Base-by-base conservation (phyloP, 805 yeast genomes). In the Wickerhamiella azymoides region DNA sequence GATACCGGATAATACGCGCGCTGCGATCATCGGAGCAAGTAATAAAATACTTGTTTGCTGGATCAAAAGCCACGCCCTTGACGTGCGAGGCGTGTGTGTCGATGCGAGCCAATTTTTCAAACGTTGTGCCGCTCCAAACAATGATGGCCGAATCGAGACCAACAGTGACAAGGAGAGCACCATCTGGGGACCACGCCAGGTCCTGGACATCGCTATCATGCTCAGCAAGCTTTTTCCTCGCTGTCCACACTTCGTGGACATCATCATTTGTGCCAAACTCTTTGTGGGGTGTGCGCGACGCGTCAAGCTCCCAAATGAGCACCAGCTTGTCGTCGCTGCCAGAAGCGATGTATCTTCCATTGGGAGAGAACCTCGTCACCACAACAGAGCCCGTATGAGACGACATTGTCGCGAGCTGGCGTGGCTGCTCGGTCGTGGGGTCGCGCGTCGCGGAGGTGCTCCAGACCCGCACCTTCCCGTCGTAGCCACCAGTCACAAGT, bases 181-280 rank as follows among this genome's bases (percentile, higher is more conserved):
- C 82, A 59, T 89, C 97, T 0, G 97, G 96, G 1, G 95, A 83
- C 97, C 98, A 92, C 37, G 96, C 93, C 53, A 92, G 79, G 62
- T 92, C 98, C 61, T 92, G 98, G 43, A 92, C 84, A 66, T 92
- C 99, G 59, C 89, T 92, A 52, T 92, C 97, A 62, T 92, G 99
- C 1, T 96, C 98, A 16, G 85, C 96, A 13, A 86, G 71, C 56
- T 97, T 73, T 56, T 84, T 84, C 16, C 95, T 67, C 1, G 89
- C 96, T 1, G 89, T 79, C 98, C 98, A 89, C 55, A 84, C 94
- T 62, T 89, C 98, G 54, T 86, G 95, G 41, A 75, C 80, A 45
- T 77, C 72, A 17, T 62, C 63, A 39, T 52, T 52, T 27, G 75
- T 72, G 11, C 94, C 94, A 65, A 83, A 80, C 50, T 76, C 77